phyloP scores from a whole-genome alignment of 805 yeast species.

The Yamadazyma insecticola region DNA sequence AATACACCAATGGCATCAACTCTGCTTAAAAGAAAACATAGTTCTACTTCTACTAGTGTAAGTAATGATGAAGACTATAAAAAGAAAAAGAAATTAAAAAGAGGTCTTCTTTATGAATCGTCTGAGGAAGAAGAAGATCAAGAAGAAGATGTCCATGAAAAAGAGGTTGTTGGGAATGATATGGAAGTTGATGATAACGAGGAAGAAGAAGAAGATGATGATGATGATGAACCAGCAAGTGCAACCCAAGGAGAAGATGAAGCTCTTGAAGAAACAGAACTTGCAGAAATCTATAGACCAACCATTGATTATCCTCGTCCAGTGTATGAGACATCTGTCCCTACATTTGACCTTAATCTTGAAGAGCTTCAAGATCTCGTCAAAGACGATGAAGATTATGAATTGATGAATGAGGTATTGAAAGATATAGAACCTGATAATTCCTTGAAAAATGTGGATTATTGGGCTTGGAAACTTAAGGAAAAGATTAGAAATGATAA shows the following conservation, averaged over 20 bases:
- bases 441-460: conserved; percentile 36
- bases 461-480: conserved; percentile 66
- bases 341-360: conserved; percentile 34
- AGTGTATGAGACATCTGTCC: conserved; percentile 44
- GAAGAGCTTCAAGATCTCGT: conserved; percentile 48
- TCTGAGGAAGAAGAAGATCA: conserved; percentile 23
- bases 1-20: conserved; percentile 26
- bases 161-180: conserved; percentile 19
- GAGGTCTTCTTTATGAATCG: conserved; percentile 29
- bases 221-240: conserved; percentile 7
- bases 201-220: conserved; percentile 18
- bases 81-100: conserved; percentile 13
- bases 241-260: conserved; percentile 11
- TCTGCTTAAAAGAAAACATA: conserved; percentile 25
- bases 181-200: conserved; percentile 9
- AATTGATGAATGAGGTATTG: conserved; percentile 45
- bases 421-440: conserved; percentile 12
- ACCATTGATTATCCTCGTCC: conserved; percentile 47
- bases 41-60: conserved; percentile 18
- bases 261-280: conserved; percentile 21
- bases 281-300: conserved; percentile 46
- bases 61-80: conserved; percentile 16
- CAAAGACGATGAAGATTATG: conserved; percentile 73
- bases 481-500: conserved; percentile 17
- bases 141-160: conserved; percentile 15